phyloP scores from a whole-genome alignment of 83 land plant genomes.

The Picea abies region DNA sequence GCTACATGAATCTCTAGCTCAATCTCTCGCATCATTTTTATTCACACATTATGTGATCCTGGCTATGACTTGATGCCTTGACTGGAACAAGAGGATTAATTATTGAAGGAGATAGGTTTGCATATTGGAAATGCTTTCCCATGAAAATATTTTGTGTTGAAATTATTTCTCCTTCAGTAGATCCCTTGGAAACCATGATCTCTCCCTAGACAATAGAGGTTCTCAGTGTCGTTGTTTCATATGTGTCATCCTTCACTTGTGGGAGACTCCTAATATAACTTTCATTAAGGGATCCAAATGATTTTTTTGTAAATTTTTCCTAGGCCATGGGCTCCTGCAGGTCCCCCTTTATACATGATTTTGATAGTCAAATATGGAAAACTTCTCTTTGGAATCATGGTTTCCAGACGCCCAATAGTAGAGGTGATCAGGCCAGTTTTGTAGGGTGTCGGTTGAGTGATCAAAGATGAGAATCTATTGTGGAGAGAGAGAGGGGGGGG shows the following conservation, averaged over 20 bases:
- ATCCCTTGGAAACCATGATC: conserved; percentile 14
- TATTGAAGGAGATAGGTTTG: not conserved
- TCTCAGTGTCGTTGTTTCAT: not conserved
- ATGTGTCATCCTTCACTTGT: conserved; percentile 1
- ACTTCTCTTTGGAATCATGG: no score
- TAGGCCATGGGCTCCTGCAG: no score
- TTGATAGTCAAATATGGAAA: no score
- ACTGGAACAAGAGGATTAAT: not conserved
- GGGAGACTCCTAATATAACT: not conserved
- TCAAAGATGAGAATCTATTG: no score
- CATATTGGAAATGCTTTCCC: not conserved
- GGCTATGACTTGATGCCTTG: conserved; percentile 20
- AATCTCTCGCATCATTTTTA: conserved; percentile 70
- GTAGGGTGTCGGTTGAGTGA: no score
- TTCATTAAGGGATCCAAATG: not conserved
- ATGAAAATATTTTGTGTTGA: not conserved
- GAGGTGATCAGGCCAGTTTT: no score
- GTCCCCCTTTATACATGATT: no score
- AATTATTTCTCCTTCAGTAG: not conserved
- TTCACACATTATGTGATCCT: conserved; percentile 70
- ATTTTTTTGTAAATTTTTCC: no score
- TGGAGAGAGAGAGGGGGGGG: no score
- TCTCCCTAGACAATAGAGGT: conserved; percentile 24
- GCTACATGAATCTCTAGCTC: conserved; percentile 75
- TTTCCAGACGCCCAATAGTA: no score